These are phyloP conservation scores for Aspergillus sp. DNA, from an alignment of 2,329 filamentous ascomycete species.

Conservation along the genomic window DNA sequence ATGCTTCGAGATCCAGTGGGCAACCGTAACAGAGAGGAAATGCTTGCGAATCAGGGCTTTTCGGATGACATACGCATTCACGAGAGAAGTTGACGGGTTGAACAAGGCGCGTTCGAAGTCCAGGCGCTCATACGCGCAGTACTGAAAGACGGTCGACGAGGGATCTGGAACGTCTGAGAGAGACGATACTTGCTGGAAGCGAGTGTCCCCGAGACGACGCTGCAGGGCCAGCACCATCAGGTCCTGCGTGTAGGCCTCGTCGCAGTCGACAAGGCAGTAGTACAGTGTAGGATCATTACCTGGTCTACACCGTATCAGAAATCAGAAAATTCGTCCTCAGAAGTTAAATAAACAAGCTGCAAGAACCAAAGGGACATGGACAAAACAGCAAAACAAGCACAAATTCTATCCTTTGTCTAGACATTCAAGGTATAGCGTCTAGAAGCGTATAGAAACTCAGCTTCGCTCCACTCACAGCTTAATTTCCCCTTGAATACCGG, in stretches of 20 bases:
- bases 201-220: constrained; percentile 46
- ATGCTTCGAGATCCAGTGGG: constrained; percentile 78
- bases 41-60: constrained; percentile 96
- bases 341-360: constrained; percentile 3
- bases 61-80: constrained; percentile 89
- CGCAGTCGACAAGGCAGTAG: constrained; percentile 72
- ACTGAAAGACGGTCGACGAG: constrained; percentile 57
- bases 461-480: constrained; percentile 61
- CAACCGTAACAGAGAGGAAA: constrained; percentile 74
- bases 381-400: constrained; percentile 9
- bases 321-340: constrained; percentile 20
- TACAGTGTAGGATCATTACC: constrained; percentile 37
- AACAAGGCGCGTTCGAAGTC: constrained; percentile 68
- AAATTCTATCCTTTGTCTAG: constrained; percentile 5
- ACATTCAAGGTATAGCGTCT: constrained; percentile 1
- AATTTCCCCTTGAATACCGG: constrained; percentile 60
- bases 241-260: constrained; percentile 81
- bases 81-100: constrained; percentile 53
- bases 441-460: constrained; percentile 11
- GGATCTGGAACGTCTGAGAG: constrained; percentile 39
- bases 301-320: constrained; percentile 26
- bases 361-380: constrained; percentile 7
- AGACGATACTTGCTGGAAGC: constrained; percentile 48
- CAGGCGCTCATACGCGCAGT: constrained; percentile 75
- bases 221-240: constrained; percentile 67